Conservation (phyloP, 2,329 filamentous ascomycete genomes). For the Coniochaeta hoffmannii region DNA sequence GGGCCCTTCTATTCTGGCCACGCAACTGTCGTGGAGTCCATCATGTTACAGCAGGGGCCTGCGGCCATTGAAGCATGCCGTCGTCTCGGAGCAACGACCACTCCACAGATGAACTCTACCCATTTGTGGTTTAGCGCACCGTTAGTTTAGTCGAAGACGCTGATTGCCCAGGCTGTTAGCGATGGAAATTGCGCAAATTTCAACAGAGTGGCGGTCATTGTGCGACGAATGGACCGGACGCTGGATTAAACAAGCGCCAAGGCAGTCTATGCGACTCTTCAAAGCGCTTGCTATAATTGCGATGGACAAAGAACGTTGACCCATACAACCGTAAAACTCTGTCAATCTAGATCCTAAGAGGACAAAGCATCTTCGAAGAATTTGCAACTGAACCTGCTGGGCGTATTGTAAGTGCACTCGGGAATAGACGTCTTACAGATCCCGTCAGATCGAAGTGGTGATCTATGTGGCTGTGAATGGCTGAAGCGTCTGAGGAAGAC, state of each 20-base stretch:
- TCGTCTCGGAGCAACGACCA: not conserved
- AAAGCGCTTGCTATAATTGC: not conserved
- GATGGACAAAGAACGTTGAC: not conserved
- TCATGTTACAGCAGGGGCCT: not conserved
- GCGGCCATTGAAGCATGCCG: not conserved
- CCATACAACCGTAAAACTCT: not conserved
- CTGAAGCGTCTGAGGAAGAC: not conserved
- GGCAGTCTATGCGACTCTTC: not conserved
- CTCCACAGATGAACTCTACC: not conserved
- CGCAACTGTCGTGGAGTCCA: no score
- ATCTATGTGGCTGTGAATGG: constrained; percentile 1
- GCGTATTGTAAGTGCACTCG: not conserved
- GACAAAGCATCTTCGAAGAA: not conserved
- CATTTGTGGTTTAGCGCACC: not conserved
- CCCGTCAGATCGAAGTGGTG: not conserved
- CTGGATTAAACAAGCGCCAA: not conserved
- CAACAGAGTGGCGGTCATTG: constrained; percentile 6
- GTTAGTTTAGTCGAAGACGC: not conserved
- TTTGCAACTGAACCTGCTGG: not conserved
- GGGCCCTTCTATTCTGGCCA: not conserved
- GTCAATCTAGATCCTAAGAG: not conserved
- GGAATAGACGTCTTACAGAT: no score
- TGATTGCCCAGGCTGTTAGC: constrained; percentile 1
- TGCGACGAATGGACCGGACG: constrained; percentile 6
- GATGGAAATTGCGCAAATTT: constrained; percentile 14